Conservation (phyloP, 352 stramenopile species). For the Globisporangium nagaii region DNA sequence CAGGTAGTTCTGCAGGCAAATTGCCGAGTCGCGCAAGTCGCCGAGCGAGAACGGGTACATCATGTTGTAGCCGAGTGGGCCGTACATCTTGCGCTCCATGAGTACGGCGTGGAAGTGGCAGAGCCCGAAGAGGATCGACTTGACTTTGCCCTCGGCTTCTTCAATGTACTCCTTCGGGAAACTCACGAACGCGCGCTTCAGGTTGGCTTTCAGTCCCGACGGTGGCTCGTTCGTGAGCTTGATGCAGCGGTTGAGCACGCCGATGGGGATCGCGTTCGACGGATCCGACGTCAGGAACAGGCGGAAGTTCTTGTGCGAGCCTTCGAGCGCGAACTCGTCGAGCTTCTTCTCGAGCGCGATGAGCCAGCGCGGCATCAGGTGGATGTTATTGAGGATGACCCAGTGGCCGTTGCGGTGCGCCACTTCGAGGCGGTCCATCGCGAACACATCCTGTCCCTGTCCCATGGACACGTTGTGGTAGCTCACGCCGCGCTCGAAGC, state of each 20-base stretch:
- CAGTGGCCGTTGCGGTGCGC: slow-evolving; percentile 95
- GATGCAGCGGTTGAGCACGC: slow-evolving; percentile 94
- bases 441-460: slow-evolving; percentile 94
- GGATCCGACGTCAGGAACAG: slow-evolving; percentile 94
- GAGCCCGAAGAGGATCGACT: slow-evolving; percentile 96
- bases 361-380: slow-evolving; percentile 96
- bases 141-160: slow-evolving; percentile 93
- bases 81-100: slow-evolving; percentile 98
- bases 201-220: slow-evolving; percentile 93
- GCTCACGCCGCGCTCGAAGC: slow-evolving; percentile 93
- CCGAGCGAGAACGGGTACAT: slow-evolving; percentile 97
- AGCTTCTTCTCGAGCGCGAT: slow-evolving; percentile 96
- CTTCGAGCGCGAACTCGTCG: slow-evolving; percentile 92
- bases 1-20: slow-evolving; percentile 95
- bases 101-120: slow-evolving; percentile 97
- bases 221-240: slow-evolving; percentile 97
- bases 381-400: slow-evolving; percentile 98
- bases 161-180: slow-evolving; percentile 96
- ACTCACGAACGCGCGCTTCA: slow-evolving; percentile 95
- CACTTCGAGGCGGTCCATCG: slow-evolving; percentile 93
- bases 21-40: slow-evolving; percentile 93
- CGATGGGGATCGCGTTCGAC: slow-evolving; percentile 92
- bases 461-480: slow-evolving; percentile 99
- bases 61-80: slow-evolving; percentile 98
- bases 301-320: slow-evolving; percentile 92